Percentiles rank a stretch among this genome's conserved stretches.
Conservation (phyloP, 2,329 filamentous ascomycete species). For the Xylariaceae sp. region DNA sequence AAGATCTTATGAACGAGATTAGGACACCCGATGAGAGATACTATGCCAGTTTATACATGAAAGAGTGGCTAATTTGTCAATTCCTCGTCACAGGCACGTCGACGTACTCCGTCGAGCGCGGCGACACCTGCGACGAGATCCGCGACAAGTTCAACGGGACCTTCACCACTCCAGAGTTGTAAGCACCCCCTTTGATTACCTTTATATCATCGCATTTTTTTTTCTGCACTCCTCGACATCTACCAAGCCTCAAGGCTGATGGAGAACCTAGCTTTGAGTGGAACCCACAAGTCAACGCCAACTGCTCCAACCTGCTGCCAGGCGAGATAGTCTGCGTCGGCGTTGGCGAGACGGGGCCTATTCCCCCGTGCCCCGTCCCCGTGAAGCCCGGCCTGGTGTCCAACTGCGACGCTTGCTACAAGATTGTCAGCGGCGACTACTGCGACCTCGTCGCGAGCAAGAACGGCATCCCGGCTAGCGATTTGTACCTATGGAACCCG, state of each 20-base stretch:
- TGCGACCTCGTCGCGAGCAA: conserved; percentile 10
- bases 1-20: conserved; percentile 1
- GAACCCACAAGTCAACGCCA: conserved; percentile 14
- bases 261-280: conserved; percentile 9
- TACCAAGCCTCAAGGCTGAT: too few species aligned
- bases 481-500: conserved; percentile 21
- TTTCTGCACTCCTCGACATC: too few species aligned
- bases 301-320: conserved; percentile 18
- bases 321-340: conserved; percentile 19
- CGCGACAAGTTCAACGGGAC: conserved; percentile 26
- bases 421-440: conserved; percentile 15
- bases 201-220: neutral
- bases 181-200: conserved; percentile 4
- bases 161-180: conserved; percentile 19
- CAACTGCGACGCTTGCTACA: conserved; percentile 21
- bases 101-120: conserved; percentile 15
- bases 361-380: conserved; percentile 17
- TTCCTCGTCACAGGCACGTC: conserved; percentile 9
- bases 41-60: too few species aligned
- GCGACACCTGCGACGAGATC: conserved; percentile 19
- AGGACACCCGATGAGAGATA: neutral
- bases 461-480: conserved; percentile 8
- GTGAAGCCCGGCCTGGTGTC: conserved; percentile 6
- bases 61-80: too few species aligned
- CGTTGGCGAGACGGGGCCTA: conserved; percentile 4